phyloP scores from a whole-genome alignment of 305 asterid genomes.

The Plantago coronopus region DNA sequence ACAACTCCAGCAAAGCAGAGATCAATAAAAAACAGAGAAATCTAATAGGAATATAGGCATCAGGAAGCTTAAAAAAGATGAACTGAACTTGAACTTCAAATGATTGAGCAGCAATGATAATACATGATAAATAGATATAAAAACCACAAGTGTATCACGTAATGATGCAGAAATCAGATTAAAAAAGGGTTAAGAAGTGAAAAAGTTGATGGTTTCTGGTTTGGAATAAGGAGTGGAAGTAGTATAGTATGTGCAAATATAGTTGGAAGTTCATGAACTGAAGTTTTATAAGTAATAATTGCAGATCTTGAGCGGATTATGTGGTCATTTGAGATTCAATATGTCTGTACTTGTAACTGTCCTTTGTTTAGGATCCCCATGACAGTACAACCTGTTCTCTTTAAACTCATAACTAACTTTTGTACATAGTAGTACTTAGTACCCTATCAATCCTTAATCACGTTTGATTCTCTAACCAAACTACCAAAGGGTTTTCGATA shows the following conservation, averaged over 20 bases:
- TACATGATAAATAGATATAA: neutral
- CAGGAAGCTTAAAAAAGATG: neutral
- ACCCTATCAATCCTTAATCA: too few relatives aligned
- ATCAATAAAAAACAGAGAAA: neutral
- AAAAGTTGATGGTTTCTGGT: constrained; percentile 3
- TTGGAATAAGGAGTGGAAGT: neutral
- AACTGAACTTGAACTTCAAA: constrained; percentile 2
- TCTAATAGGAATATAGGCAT: too few relatives aligned
- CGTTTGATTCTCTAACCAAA: too few relatives aligned
- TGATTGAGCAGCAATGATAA: neutral
- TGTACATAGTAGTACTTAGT: too few relatives aligned
- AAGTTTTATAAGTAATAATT: neutral
- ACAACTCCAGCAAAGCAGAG: constrained; percentile 7
- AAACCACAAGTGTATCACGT: neutral
- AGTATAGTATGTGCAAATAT: too few relatives aligned
- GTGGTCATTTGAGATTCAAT: neutral
- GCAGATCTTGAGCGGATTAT: constrained; percentile 11
- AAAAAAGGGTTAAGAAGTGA: neutral
- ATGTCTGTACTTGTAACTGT: constrained; percentile 15
- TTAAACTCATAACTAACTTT: too few relatives aligned
- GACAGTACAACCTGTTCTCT: constrained; percentile 10
- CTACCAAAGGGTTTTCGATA: too few relatives aligned
- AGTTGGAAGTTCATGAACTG: too few relatives aligned
- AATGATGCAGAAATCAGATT: neutral
- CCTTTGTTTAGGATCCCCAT: constrained; percentile 10